Evolutionary conservation across 75 land plant genomes (phyloP).

Genomic region (Gnetum montanum): DNA sequence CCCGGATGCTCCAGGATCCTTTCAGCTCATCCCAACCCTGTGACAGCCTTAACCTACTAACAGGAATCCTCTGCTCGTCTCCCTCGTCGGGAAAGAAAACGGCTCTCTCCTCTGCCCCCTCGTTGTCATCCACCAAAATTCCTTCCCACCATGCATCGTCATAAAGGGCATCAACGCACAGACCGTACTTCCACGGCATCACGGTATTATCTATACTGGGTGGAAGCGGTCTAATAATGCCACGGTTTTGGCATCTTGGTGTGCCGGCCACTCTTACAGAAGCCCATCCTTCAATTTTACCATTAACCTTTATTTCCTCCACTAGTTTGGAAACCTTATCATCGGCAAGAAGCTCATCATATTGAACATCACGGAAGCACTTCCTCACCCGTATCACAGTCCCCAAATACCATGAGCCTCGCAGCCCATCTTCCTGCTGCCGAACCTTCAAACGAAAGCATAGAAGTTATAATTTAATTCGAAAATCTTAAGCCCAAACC

Average conservation of each 20-base stretch:
- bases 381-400: conserved; percentile 18
- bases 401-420: conserved; percentile 68
- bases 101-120: conserved; percentile 11
- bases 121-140: conserved; percentile 43
- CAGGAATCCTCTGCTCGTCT: conserved; percentile 18
- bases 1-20: conserved; percentile 49
- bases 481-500: too few species aligned
- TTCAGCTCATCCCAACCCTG: conserved; percentile 63
- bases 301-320: conserved; percentile 29
- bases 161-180: conserved; percentile 56
- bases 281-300: conserved; percentile 16
- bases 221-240: conserved; percentile 52
- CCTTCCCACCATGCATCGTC: conserved; percentile 93
- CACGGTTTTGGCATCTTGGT: conserved; percentile 8
- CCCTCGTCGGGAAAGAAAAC: conserved; percentile 78
- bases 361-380: conserved; percentile 25
- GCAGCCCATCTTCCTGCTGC: conserved; percentile 49
- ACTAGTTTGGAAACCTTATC: conserved; percentile 11
- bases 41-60: conserved; percentile 29
- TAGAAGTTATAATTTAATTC: neutral
- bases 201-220: conserved; percentile 5
- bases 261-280: neutral
- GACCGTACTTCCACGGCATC: conserved; percentile 25
- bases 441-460: conserved; percentile 47
- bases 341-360: conserved; percentile 36